phyloP scores from a whole-genome alignment of 202 grass and related monocot genomes.

The Setaria viridis region DNA sequence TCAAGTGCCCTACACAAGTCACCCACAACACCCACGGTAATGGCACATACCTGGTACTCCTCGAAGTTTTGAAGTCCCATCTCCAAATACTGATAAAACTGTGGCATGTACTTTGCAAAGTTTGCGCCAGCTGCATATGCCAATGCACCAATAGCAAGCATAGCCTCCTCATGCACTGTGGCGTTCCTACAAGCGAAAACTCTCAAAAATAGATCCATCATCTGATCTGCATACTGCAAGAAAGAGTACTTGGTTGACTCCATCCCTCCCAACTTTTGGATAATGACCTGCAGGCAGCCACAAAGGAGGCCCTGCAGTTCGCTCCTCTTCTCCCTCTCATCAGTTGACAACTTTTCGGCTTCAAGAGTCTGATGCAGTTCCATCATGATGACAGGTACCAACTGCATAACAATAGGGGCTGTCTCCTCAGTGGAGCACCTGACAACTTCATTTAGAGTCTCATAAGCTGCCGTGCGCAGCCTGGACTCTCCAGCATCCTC shows the following conservation, averaged over 20 bases:
- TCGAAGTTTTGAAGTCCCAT: slow-evolving; percentile 96
- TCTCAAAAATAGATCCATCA: slow-evolving; percentile 93
- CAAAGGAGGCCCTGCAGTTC: slow-evolving; percentile 91
- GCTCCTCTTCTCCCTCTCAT: slow-evolving; percentile 85
- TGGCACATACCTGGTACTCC: slow-evolving; percentile 95
- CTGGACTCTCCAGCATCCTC: slow-evolving; percentile 84
- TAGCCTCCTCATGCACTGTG: slow-evolving; percentile 92
- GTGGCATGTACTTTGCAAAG: slow-evolving; percentile 83
- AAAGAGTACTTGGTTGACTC: slow-evolving; percentile 83
- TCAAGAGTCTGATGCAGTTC: slow-evolving; percentile 89
- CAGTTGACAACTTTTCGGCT: slow-evolving; percentile 74
- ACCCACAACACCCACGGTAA: slow-evolving; percentile 92
- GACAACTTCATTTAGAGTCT: slow-evolving; percentile 91
- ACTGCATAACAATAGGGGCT: slow-evolving; percentile 83
- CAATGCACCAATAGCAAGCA: slow-evolving; percentile 94
- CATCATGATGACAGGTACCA: slow-evolving; percentile 90
- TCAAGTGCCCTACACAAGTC: slow-evolving; percentile 89
- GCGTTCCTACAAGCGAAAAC: slow-evolving; percentile 88
- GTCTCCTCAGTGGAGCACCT: slow-evolving; percentile 84
- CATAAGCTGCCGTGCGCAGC: slow-evolving; percentile 84
- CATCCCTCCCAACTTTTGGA: slow-evolving; percentile 82
- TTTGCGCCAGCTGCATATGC: slow-evolving; percentile 82
- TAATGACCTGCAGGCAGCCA: slow-evolving; percentile 86
- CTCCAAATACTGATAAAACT: slow-evolving; percentile 90
- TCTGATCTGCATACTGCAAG: slow-evolving; percentile 86